Evolutionary conservation across 2,329 filamentous ascomycete genomes (phyloP).

Genomic region (Phialophora macrospora): DNA sequence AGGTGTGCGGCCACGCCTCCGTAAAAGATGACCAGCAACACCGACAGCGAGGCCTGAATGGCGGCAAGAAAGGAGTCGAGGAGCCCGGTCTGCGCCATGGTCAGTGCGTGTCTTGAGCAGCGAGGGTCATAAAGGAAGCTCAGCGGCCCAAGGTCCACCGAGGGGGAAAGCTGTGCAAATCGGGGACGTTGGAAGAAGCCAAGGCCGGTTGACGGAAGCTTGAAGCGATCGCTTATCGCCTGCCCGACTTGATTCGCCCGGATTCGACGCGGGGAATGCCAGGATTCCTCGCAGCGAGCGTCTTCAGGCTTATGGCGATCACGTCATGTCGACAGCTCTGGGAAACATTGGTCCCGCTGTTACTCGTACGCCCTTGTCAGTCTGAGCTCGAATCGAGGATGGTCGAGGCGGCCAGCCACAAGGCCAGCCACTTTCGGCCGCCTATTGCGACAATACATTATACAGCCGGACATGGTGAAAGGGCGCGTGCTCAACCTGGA

Average conservation of each 20-base stretch:
- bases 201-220: background rate
- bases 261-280: no score
- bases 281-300: no score
- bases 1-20: slow-evolving; percentile 59
- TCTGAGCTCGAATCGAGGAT: background rate
- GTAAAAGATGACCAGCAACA: slow-evolving; percentile 59
- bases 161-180: background rate
- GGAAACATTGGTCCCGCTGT: no score
- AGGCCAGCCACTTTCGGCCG: background rate
- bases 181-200: no score
- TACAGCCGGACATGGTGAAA: background rate
- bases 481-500: background rate
- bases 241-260: no score
- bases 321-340: background rate
- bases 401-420: background rate
- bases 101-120: background rate
- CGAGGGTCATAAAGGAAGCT: background rate
- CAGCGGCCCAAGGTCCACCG: background rate
- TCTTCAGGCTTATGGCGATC: background rate
- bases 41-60: slow-evolving; percentile 60
- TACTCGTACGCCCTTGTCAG: no score
- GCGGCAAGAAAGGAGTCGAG: slow-evolving; percentile 55
- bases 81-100: slow-evolving; percentile 36
- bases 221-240: background rate
- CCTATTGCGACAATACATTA: background rate